Conservation (phyloP, 371 early-diverging fungal genomes). For the Mycotypha africana region DNA sequence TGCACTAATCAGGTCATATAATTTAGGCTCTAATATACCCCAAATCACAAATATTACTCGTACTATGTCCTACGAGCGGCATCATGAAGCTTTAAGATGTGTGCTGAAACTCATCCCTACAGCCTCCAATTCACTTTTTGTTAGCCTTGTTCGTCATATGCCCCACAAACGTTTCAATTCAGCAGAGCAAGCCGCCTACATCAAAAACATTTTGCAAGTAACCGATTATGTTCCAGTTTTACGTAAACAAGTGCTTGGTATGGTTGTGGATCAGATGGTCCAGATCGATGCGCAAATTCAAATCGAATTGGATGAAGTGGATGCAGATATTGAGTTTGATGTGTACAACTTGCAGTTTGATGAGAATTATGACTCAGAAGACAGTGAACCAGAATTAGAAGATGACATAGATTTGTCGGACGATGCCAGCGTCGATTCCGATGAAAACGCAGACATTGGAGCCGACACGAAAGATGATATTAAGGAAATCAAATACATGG, state of each 20-base stretch:
- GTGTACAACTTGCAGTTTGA: slow-evolving; percentile 33
- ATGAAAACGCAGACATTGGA: neutral
- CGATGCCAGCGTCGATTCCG: slow-evolving; percentile 17
- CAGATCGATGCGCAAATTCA: slow-evolving; percentile 95
- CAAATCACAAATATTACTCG: slow-evolving; percentile 21
- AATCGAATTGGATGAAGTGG: slow-evolving; percentile 86
- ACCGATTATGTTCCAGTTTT: slow-evolving; percentile 74
- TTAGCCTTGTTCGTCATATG: slow-evolving; percentile 60
- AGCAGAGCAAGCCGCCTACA: slow-evolving; percentile 62
- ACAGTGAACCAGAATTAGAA: slow-evolving; percentile 31
- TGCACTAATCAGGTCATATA: too few relatives aligned
- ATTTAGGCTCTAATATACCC: slow-evolving; percentile 18
- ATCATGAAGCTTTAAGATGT: slow-evolving; percentile 62
- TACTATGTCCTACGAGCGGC: slow-evolving; percentile 46
- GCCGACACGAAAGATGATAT: slow-evolving; percentile 24
- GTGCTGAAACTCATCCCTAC: slow-evolving; percentile 78
- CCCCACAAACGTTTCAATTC: slow-evolving; percentile 75
- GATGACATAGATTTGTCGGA: slow-evolving; percentile 23
- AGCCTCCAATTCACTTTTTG: slow-evolving; percentile 60
- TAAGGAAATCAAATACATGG: slow-evolving; percentile 57
- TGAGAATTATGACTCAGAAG: slow-evolving; percentile 39
- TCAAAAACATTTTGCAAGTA: slow-evolving; percentile 70
- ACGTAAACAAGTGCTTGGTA: slow-evolving; percentile 65
- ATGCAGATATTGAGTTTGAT: slow-evolving; percentile 63
- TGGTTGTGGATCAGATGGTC: slow-evolving; percentile 76